These are phyloP conservation scores for Xylaria sp. DNA, from an alignment of 2,329 filamentous ascomycete species.

Conservation along the genomic window DNA sequence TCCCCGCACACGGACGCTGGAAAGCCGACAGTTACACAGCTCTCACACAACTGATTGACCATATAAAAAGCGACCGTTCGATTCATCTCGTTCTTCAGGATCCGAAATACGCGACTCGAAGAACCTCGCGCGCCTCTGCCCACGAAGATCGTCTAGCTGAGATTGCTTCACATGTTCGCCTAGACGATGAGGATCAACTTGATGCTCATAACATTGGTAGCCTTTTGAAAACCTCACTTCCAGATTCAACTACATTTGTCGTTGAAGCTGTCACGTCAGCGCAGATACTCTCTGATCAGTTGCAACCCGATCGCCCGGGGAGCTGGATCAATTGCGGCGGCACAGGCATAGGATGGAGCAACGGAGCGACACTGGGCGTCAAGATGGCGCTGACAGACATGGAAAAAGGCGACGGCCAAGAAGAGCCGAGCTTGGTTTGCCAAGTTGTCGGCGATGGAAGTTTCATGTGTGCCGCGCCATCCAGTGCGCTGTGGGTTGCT, in stretches of 20 bases:
- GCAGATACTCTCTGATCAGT: slow-evolving; percentile 73
- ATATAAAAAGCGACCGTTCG: slow-evolving; percentile 39
- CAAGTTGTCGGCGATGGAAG: slow-evolving; percentile 63
- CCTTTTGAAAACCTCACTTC: slow-evolving; percentile 40
- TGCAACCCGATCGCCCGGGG: slow-evolving; percentile 74
- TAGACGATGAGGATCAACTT: slow-evolving; percentile 40
- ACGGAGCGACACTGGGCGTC: slow-evolving; percentile 79
- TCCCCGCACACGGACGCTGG: slow-evolving; percentile 63
- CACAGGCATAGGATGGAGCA: slow-evolving; percentile 83
- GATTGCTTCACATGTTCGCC: slow-evolving; percentile 41
- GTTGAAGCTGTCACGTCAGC: slow-evolving; percentile 83
- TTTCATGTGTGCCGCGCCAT: slow-evolving; percentile 61
- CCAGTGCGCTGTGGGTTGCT: slow-evolving; percentile 62
- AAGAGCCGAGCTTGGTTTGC: slow-evolving; percentile 56
- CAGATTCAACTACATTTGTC: slow-evolving; percentile 71
- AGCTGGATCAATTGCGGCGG: slow-evolving; percentile 86
- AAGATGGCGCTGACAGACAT: slow-evolving; percentile 72
- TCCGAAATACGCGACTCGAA: slow-evolving; percentile 50
- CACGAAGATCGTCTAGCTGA: slow-evolving; percentile 41
- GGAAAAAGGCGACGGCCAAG: slow-evolving; percentile 53
- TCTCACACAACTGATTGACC: slow-evolving; percentile 48
- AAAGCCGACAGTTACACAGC: slow-evolving; percentile 61
- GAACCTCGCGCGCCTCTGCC: slow-evolving; percentile 24
- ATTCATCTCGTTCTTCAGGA: slow-evolving; percentile 25
- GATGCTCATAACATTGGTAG: slow-evolving; percentile 44